These are phyloP conservation scores for Arxiozyma slooffiae DNA, from an alignment of 1,139 yeast species.

Conservation along the genomic window DNA sequence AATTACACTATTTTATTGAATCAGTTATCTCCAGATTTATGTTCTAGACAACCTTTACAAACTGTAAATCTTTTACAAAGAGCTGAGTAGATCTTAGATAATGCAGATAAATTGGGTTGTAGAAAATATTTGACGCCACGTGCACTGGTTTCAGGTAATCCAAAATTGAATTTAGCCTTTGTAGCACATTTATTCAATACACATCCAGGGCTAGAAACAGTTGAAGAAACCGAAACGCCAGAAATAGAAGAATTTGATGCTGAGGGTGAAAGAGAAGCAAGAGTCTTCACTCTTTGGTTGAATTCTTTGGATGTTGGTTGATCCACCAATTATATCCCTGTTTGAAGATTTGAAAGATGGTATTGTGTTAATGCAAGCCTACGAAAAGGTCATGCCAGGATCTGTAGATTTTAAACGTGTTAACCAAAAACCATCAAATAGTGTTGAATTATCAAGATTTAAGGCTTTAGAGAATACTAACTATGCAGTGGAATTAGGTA, in stretches of 20 bases:
- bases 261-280: conserved; percentile 98
- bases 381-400: conserved; percentile 92
- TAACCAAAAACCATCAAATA: conserved; percentile 69
- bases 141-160: conserved; percentile 90
- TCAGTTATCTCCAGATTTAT: conserved; percentile 76
- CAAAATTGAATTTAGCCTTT: conserved; percentile 89
- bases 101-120: conserved; percentile 86
- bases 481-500: conserved; percentile 93
- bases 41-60: conserved; percentile 75
- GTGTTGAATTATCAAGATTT: conserved; percentile 70
- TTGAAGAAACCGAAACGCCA: conserved; percentile 81
- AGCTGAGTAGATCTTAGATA: conserved; percentile 75
- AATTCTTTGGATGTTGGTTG: conserved; percentile 92
- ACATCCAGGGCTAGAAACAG: conserved; percentile 92
- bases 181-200: conserved; percentile 96
- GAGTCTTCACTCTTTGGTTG: conserved; percentile 95
- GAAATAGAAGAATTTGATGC: conserved; percentile 94
- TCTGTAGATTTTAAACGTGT: conserved; percentile 71
- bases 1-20: conserved; percentile 81
- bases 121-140: conserved; percentile 92
- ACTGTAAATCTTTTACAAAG: conserved; percentile 62
- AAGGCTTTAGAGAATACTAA: conserved; percentile 94
- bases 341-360: conserved; percentile 97
- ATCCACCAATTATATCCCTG: conserved; percentile 82
- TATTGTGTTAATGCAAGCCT: conserved; percentile 77